These are phyloP conservation scores for Potentilla sterilis DNA, from an alignment of 306 rosid species.

Conservation along the genomic window DNA sequence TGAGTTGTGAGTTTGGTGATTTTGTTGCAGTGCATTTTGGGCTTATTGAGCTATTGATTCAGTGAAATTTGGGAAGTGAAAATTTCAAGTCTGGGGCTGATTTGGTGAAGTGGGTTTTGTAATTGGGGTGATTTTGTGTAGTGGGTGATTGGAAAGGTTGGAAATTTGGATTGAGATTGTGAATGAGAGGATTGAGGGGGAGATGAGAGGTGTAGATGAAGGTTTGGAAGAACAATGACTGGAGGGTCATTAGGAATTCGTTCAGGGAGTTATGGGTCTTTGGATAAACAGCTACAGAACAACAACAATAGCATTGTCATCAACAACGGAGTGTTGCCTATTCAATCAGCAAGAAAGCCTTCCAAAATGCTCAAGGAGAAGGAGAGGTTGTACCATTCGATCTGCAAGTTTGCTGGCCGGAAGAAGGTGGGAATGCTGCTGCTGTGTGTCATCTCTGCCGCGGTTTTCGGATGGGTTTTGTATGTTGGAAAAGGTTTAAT, in stretches of 20 bases:
- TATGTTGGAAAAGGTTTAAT: constrained; percentile 77
- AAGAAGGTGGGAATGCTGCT: constrained; percentile 91
- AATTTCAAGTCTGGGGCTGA: constrained; percentile 24
- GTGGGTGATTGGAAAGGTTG: constrained; percentile 3
- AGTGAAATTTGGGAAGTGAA: constrained; percentile 21
- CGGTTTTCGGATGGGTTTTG: constrained; percentile 76
- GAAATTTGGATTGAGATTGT: constrained; percentile 10
- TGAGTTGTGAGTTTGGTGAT: constrained; percentile 35
- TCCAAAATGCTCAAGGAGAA: constrained; percentile 80
- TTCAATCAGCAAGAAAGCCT: constrained; percentile 67
- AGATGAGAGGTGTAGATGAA: constrained; percentile 49
- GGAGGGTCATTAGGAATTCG: constrained; percentile 90
- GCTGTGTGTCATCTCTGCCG: constrained; percentile 71
- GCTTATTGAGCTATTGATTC: constrained; percentile 25
- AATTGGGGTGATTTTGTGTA: constrained; percentile 8
- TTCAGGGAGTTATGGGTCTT: constrained; percentile 73
- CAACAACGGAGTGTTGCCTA: constrained; percentile 44
- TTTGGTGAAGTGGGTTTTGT: constrained; percentile 34
- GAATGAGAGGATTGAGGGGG: constrained; percentile 43
- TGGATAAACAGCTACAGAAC: constrained; percentile 70
- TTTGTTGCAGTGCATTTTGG: constrained; percentile 34
- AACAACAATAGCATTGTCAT: not conserved
- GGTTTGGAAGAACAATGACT: constrained; percentile 63
- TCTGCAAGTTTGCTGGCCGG: constrained; percentile 77
- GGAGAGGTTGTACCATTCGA: constrained; percentile 71